Evolutionary conservation across 306 rosid genomes (phyloP).

Genomic region (Leucaena leucocephala): DNA sequence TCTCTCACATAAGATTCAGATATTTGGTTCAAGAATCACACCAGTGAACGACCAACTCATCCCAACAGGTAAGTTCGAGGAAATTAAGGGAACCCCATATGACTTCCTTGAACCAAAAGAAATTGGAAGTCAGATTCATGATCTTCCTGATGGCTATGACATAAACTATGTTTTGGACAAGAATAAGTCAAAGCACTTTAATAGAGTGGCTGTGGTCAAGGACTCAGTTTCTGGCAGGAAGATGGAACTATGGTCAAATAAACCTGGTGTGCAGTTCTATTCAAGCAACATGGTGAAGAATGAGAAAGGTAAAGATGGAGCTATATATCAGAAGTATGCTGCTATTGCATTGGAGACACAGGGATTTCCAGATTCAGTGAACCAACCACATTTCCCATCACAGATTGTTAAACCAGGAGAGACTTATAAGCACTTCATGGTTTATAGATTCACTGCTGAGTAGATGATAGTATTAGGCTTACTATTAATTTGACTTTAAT

Average conservation of each 20-base stretch:
- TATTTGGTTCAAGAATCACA: conserved; percentile 58
- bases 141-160: conserved; percentile 58
- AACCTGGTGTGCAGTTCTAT: conserved; percentile 64
- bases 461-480: neutral
- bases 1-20: conserved; percentile 56
- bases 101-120: conserved; percentile 55
- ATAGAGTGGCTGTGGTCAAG: conserved; percentile 44
- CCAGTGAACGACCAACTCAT: conserved; percentile 61
- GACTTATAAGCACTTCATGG: conserved; percentile 57
- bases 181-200: conserved; percentile 16
- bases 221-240: conserved; percentile 60
- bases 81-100: conserved; percentile 52
- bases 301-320: conserved; percentile 58
- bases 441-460: conserved; percentile 57
- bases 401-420: conserved; percentile 62
- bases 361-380: conserved; percentile 67
- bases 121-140: conserved; percentile 49
- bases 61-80: conserved; percentile 49
- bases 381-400: conserved; percentile 57
- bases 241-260: conserved; percentile 70
- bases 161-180: conserved; percentile 63
- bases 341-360: conserved; percentile 67
- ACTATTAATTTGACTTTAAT: no score
- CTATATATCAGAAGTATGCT: conserved; percentile 35
- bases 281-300: conserved; percentile 46